These are phyloP conservation scores for Leccinum barrowsii DNA, from an alignment of 768 basidiomycete genomes.

Conservation along the genomic window DNA sequence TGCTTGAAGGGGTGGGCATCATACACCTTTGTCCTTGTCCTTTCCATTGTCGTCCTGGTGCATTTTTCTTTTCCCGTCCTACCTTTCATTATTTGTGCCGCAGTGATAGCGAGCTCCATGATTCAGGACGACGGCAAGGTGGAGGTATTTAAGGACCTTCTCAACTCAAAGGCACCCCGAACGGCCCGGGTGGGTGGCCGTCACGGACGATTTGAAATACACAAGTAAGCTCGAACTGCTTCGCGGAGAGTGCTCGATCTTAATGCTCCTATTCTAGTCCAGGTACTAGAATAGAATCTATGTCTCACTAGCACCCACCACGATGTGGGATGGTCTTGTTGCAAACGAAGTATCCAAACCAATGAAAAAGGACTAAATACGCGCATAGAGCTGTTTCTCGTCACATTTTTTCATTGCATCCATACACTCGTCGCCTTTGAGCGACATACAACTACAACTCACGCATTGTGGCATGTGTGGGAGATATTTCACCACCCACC, in stretches of 20 bases:
- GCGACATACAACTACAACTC: neutral
- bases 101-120: conserved; percentile 51
- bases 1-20: too few species aligned
- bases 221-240: conserved; percentile 51
- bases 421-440: conserved; percentile 4
- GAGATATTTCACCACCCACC: neutral
- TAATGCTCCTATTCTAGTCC: conserved; percentile 43
- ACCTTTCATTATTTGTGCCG: conserved; percentile 9
- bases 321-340: conserved; percentile 71
- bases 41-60: too few species aligned
- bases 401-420: conserved; percentile 8
- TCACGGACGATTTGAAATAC: conserved; percentile 87
- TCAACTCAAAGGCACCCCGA: conserved; percentile 61
- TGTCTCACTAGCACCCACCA: conserved; percentile 69
- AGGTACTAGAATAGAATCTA: conserved; percentile 85
- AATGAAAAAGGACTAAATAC: conserved; percentile 22
- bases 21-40: too few species aligned
- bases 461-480: neutral
- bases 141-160: conserved; percentile 44
- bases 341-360: conserved; percentile 49
- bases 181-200: conserved; percentile 66
- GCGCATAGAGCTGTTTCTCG: conserved; percentile 13
- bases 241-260: neutral
- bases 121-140: conserved; percentile 46
- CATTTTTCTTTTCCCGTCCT: too few species aligned